These are phyloP conservation scores for Acer saccharum DNA, from an alignment of 345 rosid species.

Conservation along the genomic window DNA sequence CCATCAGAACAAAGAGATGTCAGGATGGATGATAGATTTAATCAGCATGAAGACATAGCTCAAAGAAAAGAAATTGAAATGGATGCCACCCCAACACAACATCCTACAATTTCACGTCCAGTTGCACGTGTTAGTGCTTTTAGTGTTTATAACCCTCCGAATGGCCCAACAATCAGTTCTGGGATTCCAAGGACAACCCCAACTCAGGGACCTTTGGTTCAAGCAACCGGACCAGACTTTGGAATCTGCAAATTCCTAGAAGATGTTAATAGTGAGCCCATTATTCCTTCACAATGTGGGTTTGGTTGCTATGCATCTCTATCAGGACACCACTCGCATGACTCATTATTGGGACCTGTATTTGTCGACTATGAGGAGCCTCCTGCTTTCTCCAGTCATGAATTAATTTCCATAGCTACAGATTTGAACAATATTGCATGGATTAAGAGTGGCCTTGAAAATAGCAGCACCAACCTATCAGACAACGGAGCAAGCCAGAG, in stretches of 20 bases:
- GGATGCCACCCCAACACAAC: slow-evolving; percentile 26
- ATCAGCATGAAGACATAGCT: slow-evolving; percentile 27
- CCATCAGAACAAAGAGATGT: slow-evolving; percentile 34
- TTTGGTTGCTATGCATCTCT: slow-evolving; percentile 60
- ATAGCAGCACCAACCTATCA: slow-evolving; percentile 22
- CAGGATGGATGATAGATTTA: slow-evolving; percentile 31
- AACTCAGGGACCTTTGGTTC: slow-evolving; percentile 54
- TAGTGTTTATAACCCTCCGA: slow-evolving; percentile 51
- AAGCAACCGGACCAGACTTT: slow-evolving; percentile 49
- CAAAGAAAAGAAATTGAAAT: slow-evolving; percentile 31
- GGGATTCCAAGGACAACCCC: slow-evolving; percentile 38
- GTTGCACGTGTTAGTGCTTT: slow-evolving; percentile 75
- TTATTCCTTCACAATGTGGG: slow-evolving; percentile 67
- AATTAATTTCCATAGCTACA: slow-evolving; percentile 73
- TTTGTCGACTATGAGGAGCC: slow-evolving; percentile 78
- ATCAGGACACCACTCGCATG: slow-evolving; percentile 27
- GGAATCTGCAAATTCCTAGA: slow-evolving; percentile 55
- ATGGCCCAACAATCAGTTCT: slow-evolving; percentile 33
- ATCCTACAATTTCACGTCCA: slow-evolving; percentile 45
- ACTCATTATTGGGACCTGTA: slow-evolving; percentile 75
- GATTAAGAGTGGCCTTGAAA: slow-evolving; percentile 78
- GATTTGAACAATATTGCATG: slow-evolving; percentile 89
- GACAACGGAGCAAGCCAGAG: slow-evolving; percentile 22
- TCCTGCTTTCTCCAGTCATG: slow-evolving; percentile 57
- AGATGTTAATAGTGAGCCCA: slow-evolving; percentile 51